phyloP scores from a whole-genome alignment of 257 asterid species.

The Capsicum pubescens region DNA sequence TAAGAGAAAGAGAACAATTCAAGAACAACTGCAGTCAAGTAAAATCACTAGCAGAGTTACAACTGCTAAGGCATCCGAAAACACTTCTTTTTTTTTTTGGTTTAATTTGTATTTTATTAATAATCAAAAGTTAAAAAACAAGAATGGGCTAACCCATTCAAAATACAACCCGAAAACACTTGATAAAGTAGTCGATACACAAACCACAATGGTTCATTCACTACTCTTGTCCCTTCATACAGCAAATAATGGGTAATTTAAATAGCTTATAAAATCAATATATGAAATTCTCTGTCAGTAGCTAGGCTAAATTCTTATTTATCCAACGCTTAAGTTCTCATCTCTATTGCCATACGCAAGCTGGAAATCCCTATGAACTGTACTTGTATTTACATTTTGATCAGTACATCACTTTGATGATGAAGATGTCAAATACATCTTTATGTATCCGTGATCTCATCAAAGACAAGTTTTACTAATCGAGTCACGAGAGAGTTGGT shows the following conservation, averaged over 20 bases:
- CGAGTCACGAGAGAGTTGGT: conserved; percentile 21
- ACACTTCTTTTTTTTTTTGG: background rate
- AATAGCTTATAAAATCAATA: background rate
- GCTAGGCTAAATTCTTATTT: background rate
- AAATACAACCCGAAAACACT: background rate
- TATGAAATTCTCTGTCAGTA: background rate
- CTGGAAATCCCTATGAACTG: background rate
- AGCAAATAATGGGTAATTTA: background rate
- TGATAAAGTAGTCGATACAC: background rate
- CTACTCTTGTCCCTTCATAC: background rate
- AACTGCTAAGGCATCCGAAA: background rate
- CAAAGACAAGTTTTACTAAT: conserved; percentile 24
- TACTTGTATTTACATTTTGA: background rate
- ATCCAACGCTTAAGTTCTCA: background rate
- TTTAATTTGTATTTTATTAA: no score
- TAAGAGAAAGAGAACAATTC: conserved; percentile 8
- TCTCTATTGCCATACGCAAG: background rate
- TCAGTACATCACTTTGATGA: background rate
- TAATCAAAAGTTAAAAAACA: no score
- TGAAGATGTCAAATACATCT: background rate
- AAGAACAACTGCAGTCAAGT: background rate
- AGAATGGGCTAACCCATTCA: no score
- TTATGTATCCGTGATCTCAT: background rate
- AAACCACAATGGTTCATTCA: background rate
- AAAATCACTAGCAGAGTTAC: background rate